These are phyloP conservation scores for Citrus maxima DNA, from an alignment of 345 rosid species.

Conservation along the genomic window DNA sequence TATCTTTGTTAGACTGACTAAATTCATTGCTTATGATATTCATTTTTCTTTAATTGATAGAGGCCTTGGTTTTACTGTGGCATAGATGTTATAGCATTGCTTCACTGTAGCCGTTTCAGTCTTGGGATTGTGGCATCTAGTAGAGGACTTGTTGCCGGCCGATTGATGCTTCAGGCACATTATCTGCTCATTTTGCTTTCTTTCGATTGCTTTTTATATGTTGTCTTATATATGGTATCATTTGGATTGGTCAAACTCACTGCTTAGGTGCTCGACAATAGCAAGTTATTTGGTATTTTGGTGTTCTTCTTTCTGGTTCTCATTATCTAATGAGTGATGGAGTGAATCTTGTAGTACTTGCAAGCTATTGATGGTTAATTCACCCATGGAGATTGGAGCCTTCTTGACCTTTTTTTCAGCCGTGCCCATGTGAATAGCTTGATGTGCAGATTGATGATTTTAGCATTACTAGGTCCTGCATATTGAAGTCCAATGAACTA, in stretches of 20 bases:
- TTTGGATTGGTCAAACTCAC: background rate
- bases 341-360: background rate
- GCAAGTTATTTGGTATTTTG: background rate
- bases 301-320: background rate
- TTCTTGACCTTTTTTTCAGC: background rate
- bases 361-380: background rate
- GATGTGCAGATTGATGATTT: background rate
- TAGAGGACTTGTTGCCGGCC: slow-evolving; percentile 86
- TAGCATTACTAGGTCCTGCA: background rate
- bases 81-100: slow-evolving; percentile 84
- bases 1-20: background rate
- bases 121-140: slow-evolving; percentile 97
- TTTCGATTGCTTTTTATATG: background rate
- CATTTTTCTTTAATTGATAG: background rate
- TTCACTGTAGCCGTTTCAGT: slow-evolving; percentile 76
- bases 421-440: background rate
- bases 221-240: background rate
- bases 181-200: slow-evolving; percentile 4
- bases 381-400: background rate
- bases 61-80: background rate
- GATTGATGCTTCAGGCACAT: slow-evolving; percentile 64
- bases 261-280: background rate
- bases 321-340: background rate
- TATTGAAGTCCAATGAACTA: background rate
- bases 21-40: background rate